phyloP scores from a whole-genome alignment of 352 stramenopile species.

The Globisporangium cederbergense region DNA sequence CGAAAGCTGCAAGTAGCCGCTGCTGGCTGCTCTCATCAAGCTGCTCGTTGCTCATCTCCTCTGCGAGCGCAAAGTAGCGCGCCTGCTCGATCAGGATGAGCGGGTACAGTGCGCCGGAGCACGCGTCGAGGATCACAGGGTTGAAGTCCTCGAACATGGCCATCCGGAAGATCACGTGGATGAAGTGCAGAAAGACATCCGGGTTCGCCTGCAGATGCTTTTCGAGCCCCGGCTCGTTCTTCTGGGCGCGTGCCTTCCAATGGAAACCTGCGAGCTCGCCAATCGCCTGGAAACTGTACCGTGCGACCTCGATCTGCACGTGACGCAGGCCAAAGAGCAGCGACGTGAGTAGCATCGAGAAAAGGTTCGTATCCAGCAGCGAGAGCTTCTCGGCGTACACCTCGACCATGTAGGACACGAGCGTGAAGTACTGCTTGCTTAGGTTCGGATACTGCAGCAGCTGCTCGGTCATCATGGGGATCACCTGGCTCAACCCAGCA shows the following conservation, averaged over 20 bases:
- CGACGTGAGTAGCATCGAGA: constrained; percentile 72
- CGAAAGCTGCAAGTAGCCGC: constrained; percentile 56
- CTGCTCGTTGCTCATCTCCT: constrained; percentile 66
- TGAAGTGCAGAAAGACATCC: constrained; percentile 68
- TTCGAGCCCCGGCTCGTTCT: constrained; percentile 43
- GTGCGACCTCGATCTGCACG: constrained; percentile 66
- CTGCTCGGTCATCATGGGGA: constrained; percentile 88
- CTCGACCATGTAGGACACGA: constrained; percentile 86
- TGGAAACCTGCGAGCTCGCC: constrained; percentile 72
- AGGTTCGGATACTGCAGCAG: constrained; percentile 82
- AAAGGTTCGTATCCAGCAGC: constrained; percentile 52
- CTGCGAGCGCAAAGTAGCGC: constrained; percentile 61
- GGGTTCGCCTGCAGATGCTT: constrained; percentile 41
- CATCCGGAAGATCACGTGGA: constrained; percentile 77
- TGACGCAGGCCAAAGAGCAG: constrained; percentile 75
- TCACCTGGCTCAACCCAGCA: constrained; percentile 78
- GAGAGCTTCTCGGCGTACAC: constrained; percentile 81
- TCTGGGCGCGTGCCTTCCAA: constrained; percentile 52
- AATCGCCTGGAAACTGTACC: constrained; percentile 82
- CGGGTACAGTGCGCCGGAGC: constrained; percentile 66
- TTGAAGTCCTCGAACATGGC: constrained; percentile 82
- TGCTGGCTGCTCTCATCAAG: constrained; percentile 40
- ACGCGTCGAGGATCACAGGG: constrained; percentile 65
- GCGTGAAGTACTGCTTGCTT: constrained; percentile 87
- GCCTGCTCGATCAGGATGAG: constrained; percentile 76